phyloP scores from a whole-genome alignment of 345 rosid species.

The Conringia planisiliqua region DNA sequence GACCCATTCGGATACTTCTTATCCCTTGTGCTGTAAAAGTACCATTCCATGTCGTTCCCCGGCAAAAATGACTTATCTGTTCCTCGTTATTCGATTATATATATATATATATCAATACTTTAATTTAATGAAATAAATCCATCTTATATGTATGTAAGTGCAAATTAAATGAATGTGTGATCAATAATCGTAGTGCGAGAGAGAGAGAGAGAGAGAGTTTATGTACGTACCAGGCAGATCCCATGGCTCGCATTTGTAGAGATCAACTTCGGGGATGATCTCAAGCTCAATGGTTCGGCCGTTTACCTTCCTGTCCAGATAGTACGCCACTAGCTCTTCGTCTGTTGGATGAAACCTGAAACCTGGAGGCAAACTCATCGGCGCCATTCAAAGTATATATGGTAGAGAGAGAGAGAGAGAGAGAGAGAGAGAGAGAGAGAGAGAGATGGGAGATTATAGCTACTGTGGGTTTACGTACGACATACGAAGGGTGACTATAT shows the following conservation, averaged over 20 bases:
- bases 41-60: slow-evolving; percentile 83
- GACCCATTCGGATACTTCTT: slow-evolving; percentile 81
- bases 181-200: not conserved
- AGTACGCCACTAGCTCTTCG: slow-evolving; percentile 76
- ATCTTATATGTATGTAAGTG: not conserved
- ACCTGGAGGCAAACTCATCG: slow-evolving; percentile 81
- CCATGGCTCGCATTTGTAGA: slow-evolving; percentile 82
- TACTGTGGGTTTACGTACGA: slow-evolving; percentile 25
- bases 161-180: not conserved
- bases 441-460: not conserved
- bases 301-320: slow-evolving; percentile 61
- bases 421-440: not conserved
- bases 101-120: not conserved
- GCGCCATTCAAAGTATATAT: slow-evolving; percentile 40
- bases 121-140: not conserved
- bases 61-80: slow-evolving; percentile 70
- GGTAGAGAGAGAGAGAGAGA: not conserved
- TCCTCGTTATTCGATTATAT: not conserved
- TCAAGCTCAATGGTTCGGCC: slow-evolving; percentile 67
- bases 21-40: slow-evolving; percentile 70
- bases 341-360: slow-evolving; percentile 85
- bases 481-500: slow-evolving; percentile 16
- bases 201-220: not conserved
- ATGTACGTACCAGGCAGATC: slow-evolving; percentile 61
- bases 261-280: slow-evolving; percentile 76